Evolutionary conservation across 2,329 filamentous ascomycete species (phyloP), one percentile per base, ranked within the genome.

Genomic region (Exophiala spinifera): DNA sequence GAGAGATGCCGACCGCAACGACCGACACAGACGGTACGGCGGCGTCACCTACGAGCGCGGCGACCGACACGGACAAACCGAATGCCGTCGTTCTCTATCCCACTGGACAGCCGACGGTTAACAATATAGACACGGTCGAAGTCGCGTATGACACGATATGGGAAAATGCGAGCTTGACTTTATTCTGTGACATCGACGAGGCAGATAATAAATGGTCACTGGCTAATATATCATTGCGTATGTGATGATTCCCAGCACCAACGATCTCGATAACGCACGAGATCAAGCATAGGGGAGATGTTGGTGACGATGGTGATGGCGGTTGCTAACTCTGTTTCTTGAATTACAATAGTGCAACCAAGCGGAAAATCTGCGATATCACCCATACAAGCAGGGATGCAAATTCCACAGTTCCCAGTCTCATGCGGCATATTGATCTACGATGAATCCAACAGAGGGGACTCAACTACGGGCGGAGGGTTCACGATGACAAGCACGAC

Each of bases 401-500:
- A 55, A 13, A 49, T 60, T 17, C 34, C 57, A 10, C 43, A 53
- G 2, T 60, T 50, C 23, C 57, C 57, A 20, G 48, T 48, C 21
- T 20, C 20, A 14, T 60, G 57, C 49, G 40, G 53, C 8, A 49
- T 60, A 19, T 45, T 55, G 51, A 44, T 60, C 14, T 50, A 39
- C 28, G 44, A 60, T 54, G 28, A 51, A 7, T 37, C 51, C 3
- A 52, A 60, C 33, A 15, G 5, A 20, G 33, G 48, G 34, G 54
- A 60, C 25, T 53, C 28, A 20, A 49, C 47, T 1, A 57, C 54
- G 4, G 57, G 49, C 5, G 57, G 36, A 6, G 51, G 34, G 11
- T 60, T 60, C 49, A 52, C 51, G 4, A 54, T 60, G 54, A 33
- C 47, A 34, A 57, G 54, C 45, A 60, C 57, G 14, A 31, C 36